Evolutionary conservation across 2,329 filamentous ascomycete genomes (phyloP), one percentile per base, ranked within the genome.

Genomic region (Penicillium griseofulvum): DNA sequence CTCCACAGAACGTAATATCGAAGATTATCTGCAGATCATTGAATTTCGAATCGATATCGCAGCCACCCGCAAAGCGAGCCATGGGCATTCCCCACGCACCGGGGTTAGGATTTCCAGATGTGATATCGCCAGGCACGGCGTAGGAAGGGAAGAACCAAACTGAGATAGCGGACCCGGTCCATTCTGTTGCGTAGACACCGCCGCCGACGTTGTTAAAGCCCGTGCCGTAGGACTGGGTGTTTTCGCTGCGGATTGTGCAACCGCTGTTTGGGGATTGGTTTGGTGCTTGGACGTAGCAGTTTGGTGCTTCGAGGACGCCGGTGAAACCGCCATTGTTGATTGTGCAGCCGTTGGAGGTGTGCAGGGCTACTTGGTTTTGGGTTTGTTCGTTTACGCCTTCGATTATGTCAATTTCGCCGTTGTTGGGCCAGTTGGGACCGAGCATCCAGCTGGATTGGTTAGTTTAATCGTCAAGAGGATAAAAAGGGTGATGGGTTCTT

Each of bases 1-100:
- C 84, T 19, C 92, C 92, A 73, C 92, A 97, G 71, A 96, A 90
- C 6, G 88, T 89, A 0, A 87, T 94, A 74, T 89, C 95, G 36
- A 87, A 75, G 49, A 76, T 83, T 60, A 97, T 85, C 64, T 87
- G 83, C 76, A 96, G 83, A 56, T 87, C 74, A 56, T 77, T 77
- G 77, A 97, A 95, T 72, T 87, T 81, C 1, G 74, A 61, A 57
- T 86, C 78, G 60, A 96, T 88, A 64, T 92, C 77, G 74, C 93
- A 97, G 53, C 78, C 80, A 1, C 85, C 83, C 4, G 78, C 74
- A 74, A 95, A 97, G 33, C 78, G 79, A 10, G 88, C 89, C 1
- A 82, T 70, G 0, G 92, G 89, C 0, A 71, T 75, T 12, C 85
- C 87, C 87, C 91, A 96, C n/a, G 66, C 72, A 2, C 75, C 70